phyloP scores from a whole-genome alignment of 257 asterid genomes.

The Lycium barbarum region DNA sequence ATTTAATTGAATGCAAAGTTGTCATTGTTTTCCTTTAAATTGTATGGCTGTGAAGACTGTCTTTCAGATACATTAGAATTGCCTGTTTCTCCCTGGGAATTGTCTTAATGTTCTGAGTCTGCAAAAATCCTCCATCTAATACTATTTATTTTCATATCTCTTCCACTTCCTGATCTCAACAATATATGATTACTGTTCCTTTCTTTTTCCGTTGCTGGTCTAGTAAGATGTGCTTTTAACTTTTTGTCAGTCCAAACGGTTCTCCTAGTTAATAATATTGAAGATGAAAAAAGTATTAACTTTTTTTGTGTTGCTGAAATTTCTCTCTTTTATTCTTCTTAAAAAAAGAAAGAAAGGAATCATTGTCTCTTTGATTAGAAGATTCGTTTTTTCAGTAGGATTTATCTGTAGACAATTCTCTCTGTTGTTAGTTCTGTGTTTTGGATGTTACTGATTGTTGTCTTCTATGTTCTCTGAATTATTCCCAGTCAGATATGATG shows the following conservation, averaged over 20 bases:
- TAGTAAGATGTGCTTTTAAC: background rate
- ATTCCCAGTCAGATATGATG: constrained; percentile 91
- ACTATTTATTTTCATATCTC: background rate
- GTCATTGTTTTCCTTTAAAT: background rate
- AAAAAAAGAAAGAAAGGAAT: background rate
- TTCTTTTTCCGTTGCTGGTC: background rate
- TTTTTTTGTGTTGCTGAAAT: background rate
- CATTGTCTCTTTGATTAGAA: background rate
- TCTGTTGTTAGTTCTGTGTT: constrained; percentile 5
- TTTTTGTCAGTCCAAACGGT: background rate
- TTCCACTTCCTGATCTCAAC: background rate
- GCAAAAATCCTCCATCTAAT: background rate
- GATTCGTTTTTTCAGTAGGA: background rate
- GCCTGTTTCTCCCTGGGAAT: background rate
- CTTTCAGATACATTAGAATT: background rate
- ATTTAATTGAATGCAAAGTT: background rate
- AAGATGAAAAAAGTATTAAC: background rate
- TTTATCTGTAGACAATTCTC: background rate
- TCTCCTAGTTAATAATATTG: background rate
- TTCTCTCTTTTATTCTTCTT: background rate
- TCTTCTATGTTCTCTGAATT: constrained; percentile 41
- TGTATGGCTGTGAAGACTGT: background rate
- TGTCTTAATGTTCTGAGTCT: background rate
- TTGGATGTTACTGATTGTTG: constrained; percentile 11
- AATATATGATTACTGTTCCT: background rate